Conservation (phyloP, 495 filamentous ascomycete species). For the Cenococcum geophilum region DNA sequence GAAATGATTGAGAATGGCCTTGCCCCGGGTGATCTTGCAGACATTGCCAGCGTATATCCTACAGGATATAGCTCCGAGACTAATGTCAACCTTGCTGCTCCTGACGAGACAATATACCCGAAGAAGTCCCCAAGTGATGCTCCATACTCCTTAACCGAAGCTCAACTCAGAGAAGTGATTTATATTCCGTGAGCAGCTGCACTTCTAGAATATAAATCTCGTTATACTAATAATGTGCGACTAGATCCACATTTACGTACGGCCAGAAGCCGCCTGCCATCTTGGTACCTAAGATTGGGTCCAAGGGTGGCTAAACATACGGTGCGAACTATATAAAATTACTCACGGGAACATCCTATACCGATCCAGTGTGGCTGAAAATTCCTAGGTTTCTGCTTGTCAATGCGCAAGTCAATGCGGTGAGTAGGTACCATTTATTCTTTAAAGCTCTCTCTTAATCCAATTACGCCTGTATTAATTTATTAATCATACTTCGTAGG, state of each 20-base stretch:
- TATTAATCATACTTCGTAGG: constrained; percentile 30
- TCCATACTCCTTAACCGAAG: constrained; percentile 42
- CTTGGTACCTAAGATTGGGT: constrained; percentile 46
- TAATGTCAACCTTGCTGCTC: not conserved
- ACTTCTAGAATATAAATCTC: too few species aligned
- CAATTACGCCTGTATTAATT: too few species aligned
- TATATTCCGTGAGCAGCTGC: constrained; percentile 36
- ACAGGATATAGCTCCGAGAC: too few species aligned
- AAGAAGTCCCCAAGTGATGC: constrained; percentile 38
- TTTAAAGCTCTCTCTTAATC: too few species aligned
- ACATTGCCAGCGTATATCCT: too few species aligned
- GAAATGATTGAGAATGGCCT: too few species aligned
- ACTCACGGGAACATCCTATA: constrained; percentile 30
- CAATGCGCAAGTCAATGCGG: too few species aligned
- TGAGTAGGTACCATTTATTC: too few species aligned
- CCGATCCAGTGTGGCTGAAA: constrained; percentile 49
- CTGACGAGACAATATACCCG: constrained; percentile 30
- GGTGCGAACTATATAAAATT: constrained; percentile 44
- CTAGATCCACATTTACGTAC: constrained; percentile 32
- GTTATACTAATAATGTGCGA: too few species aligned
- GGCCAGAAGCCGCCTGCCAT: constrained; percentile 39
- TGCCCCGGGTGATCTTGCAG: too few species aligned
- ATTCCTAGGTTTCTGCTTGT: constrained; percentile 32
- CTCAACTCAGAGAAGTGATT: constrained; percentile 39
- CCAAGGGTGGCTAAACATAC: constrained; percentile 39